phyloP scores from a whole-genome alignment of 1,139 yeast genomes.

The Hansenula lynferdii region DNA sequence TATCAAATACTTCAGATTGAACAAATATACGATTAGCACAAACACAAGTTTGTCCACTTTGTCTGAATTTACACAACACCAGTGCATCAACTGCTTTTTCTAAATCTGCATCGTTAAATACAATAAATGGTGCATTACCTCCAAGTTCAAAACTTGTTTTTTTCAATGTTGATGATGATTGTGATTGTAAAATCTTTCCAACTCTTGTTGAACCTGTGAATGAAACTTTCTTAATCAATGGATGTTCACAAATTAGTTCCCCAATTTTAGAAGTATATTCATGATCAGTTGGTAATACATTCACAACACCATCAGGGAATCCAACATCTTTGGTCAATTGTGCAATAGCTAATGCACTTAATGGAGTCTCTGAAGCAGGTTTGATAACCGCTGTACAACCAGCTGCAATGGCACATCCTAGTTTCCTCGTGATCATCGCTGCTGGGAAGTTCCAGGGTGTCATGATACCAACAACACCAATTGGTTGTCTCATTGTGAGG shows the following conservation, averaged over 20 bases:
- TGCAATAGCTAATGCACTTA: constrained; percentile 41
- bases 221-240: neutral
- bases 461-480: constrained; percentile 44
- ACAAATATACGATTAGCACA: constrained; percentile 46
- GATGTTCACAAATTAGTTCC: neutral
- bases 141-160: constrained; percentile 49
- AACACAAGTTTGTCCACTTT: constrained; percentile 57
- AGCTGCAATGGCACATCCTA: constrained; percentile 39
- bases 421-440: constrained; percentile 39
- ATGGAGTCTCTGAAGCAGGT: constrained; percentile 43
- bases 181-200: constrained; percentile 15
- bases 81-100: constrained; percentile 45
- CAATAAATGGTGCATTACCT: constrained; percentile 48
- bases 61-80: constrained; percentile 85
- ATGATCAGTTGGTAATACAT: constrained; percentile 1
- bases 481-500: constrained; percentile 8
- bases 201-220: neutral
- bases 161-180: constrained; percentile 41
- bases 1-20: constrained; percentile 40
- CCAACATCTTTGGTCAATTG: constrained; percentile 37
- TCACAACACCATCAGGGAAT: constrained; percentile 26
- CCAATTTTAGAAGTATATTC: constrained; percentile 31
- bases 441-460: constrained; percentile 46
- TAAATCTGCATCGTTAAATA: constrained; percentile 44
- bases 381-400: constrained; percentile 44